Percentiles rank a stretch among this genome's conserved stretches.
Evolutionary conservation across 2,329 filamentous ascomycete genomes (phyloP).

Genomic region (Fusarium austroafricanum): DNA sequence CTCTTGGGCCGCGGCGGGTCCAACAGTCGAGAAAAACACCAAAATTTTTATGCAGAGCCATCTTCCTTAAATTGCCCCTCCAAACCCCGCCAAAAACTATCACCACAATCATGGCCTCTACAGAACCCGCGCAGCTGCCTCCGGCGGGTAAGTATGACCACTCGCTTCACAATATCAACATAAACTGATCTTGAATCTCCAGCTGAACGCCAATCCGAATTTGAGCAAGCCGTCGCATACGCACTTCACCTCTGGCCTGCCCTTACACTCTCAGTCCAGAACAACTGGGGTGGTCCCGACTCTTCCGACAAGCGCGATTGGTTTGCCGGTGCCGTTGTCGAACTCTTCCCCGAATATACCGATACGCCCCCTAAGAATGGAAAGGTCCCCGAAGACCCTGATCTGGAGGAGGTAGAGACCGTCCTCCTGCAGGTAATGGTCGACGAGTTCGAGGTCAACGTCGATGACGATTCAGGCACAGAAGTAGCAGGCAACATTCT

Average conservation of each 20-base stretch:
- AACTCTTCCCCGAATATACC: constrained; percentile 79
- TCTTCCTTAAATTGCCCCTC: constrained; percentile 45
- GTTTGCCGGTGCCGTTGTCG: constrained; percentile 89
- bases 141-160: constrained; percentile 45
- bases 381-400: constrained; percentile 63
- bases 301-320: constrained; percentile 92
- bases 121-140: constrained; percentile 48
- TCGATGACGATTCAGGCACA: constrained; percentile 88
- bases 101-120: constrained; percentile 48
- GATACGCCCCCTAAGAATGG: constrained; percentile 48
- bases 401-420: constrained; percentile 83
- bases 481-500: constrained; percentile 80
- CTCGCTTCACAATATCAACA: neutral
- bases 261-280: constrained; percentile 86
- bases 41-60: constrained; percentile 46
- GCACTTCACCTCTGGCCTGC: constrained; percentile 88
- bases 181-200: constrained; percentile 23
- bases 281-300: constrained; percentile 87
- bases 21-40: constrained; percentile 40
- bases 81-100: constrained; percentile 45
- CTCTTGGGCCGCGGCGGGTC: neutral
- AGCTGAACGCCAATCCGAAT: constrained; percentile 70
- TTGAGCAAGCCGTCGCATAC: constrained; percentile 90
- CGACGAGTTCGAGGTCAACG: constrained; percentile 93
- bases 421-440: constrained; percentile 90